Percentiles rank a stretch among this genome's conserved stretches.
Conservation (phyloP, 495 filamentous ascomycete species). For the Hypoxylon cercidicola region DNA sequence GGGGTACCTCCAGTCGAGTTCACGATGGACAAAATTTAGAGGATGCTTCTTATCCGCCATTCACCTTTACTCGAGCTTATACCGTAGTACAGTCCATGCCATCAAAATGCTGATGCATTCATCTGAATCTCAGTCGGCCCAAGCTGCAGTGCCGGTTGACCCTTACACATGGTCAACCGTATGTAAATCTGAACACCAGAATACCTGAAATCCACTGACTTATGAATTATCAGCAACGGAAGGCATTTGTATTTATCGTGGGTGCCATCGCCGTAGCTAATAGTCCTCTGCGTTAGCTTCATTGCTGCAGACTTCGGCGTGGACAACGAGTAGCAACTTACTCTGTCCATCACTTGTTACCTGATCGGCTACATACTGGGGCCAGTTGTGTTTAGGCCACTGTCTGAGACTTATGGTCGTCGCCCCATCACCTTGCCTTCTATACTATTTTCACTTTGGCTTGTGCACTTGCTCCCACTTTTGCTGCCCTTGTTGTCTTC, state of each 20-base stretch:
- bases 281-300: background rate
- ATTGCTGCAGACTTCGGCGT: slow-evolving; percentile 9
- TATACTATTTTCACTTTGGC: slow-evolving; percentile 80
- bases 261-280: slow-evolving; percentile 8
- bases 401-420: slow-evolving; percentile 76
- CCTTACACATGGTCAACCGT: slow-evolving; percentile 9
- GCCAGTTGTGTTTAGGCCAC: slow-evolving; percentile 55
- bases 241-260: slow-evolving; percentile 5
- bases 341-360: slow-evolving; percentile 54
- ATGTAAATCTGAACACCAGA: background rate
- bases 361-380: slow-evolving; percentile 67
- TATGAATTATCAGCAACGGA: background rate
- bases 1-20: too few species aligned
- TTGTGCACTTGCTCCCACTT: slow-evolving; percentile 73
- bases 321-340: background rate
- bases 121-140: background rate
- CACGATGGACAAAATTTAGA: too few species aligned
- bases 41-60: too few species aligned
- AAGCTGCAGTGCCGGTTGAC: background rate
- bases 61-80: too few species aligned
- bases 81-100: too few species aligned
- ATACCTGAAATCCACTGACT: background rate
- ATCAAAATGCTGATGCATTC: background rate
- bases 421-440: slow-evolving; percentile 73
- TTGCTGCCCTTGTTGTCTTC: slow-evolving; percentile 40